Evolutionary conservation across 169 alveolate species (phyloP).

Genomic region (Cyclospora cayetanensis): DNA sequence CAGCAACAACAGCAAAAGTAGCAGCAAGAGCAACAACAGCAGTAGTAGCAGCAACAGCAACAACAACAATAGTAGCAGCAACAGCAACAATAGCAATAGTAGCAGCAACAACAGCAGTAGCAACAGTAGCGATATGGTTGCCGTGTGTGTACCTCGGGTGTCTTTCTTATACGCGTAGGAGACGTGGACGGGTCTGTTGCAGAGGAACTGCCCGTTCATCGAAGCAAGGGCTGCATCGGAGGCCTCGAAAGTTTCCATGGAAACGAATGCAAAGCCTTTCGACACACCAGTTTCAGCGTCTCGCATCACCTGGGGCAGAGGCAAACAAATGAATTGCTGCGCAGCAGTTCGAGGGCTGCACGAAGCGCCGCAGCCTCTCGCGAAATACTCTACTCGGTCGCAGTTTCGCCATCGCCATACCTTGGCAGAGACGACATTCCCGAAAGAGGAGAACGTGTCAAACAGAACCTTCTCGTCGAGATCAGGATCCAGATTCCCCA

Average conservation of each 20-base stretch:
- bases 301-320: conserved; percentile 88
- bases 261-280: conserved; percentile 96
- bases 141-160: conserved; percentile 86
- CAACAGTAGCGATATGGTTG: neutral
- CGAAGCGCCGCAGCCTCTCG: too few relatives aligned
- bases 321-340: neutral
- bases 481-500: conserved; percentile 98
- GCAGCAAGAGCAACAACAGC: neutral
- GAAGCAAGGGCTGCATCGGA: conserved; percentile 98
- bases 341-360: too few relatives aligned
- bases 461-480: conserved; percentile 96
- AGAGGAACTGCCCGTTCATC: conserved; percentile 96
- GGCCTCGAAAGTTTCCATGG: conserved; percentile 97
- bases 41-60: neutral
- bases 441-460: conserved; percentile 98
- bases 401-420: neutral
- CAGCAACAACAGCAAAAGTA: neutral
- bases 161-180: conserved; percentile 98
- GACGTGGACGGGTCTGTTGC: conserved; percentile 97
- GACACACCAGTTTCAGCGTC: conserved; percentile 94
- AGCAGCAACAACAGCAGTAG: neutral
- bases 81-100: neutral
- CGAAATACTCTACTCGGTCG: too few relatives aligned
- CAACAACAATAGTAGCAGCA: neutral
- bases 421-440: conserved; percentile 88